Conservation (phyloP, 805 yeast species). For the Pichia manshurica region DNA sequence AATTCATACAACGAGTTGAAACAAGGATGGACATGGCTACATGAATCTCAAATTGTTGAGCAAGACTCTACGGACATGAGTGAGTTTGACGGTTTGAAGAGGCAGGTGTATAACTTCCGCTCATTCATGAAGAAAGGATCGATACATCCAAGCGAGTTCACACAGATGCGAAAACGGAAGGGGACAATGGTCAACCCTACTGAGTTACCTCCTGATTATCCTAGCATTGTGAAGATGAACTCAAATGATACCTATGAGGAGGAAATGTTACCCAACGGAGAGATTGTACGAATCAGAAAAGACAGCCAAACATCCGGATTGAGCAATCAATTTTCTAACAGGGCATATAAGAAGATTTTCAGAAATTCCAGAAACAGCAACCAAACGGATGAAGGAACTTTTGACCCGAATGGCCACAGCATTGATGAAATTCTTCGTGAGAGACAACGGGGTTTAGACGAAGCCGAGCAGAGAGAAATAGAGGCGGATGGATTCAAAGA, state of each 20-base stretch:
- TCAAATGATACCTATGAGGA: conserved; percentile 37
- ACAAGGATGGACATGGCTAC: conserved; percentile 70
- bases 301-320: not conserved
- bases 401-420: conserved; percentile 31
- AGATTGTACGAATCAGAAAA: conserved; percentile 40
- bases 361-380: conserved; percentile 15
- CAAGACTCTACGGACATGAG: not conserved
- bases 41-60: conserved; percentile 25
- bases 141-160: conserved; percentile 25
- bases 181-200: conserved; percentile 40
- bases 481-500: not conserved
- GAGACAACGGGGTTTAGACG: conserved; percentile 31
- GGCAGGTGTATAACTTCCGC: conserved; percentile 21
- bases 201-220: conserved; percentile 48
- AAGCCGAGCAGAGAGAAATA: not conserved
- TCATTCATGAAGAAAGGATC: conserved; percentile 34
- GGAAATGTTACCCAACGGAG: conserved; percentile 73
- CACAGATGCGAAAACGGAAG: conserved; percentile 42
- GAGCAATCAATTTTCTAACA: conserved; percentile 22
- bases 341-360: conserved; percentile 24
- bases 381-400: conserved; percentile 2
- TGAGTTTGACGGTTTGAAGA: conserved; percentile 15
- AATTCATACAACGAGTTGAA: conserved; percentile 66
- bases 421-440: conserved; percentile 39
- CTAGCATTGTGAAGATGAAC: conserved; percentile 29